Conservation (phyloP, 1,284 basidiomycete genomes). For the Porodaedalea pini region DNA sequence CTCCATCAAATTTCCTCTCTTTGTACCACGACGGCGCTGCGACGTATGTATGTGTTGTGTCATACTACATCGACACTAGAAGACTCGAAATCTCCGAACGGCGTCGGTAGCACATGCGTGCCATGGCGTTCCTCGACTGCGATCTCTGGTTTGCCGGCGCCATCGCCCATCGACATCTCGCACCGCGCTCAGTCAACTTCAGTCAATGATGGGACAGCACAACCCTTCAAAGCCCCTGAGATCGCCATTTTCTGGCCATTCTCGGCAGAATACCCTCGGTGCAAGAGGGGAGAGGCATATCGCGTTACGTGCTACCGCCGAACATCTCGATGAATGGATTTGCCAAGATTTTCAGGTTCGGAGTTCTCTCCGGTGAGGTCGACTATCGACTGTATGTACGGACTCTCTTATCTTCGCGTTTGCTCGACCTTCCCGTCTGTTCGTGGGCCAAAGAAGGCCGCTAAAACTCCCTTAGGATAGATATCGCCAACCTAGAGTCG, state of each 20-base stretch:
- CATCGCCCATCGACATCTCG: background rate
- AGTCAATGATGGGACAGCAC: background rate
- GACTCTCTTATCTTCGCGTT: background rate
- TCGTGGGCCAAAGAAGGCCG: background rate
- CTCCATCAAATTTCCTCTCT: background rate
- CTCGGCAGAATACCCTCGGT: background rate
- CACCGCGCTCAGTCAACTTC: background rate
- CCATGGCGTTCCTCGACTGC: background rate
- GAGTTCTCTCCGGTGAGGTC: background rate
- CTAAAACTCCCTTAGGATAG: background rate
- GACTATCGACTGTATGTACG: background rate
- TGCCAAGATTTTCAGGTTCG: slow-evolving; percentile 1
- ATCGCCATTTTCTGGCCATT: background rate
- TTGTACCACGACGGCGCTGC: slow-evolving; percentile 4
- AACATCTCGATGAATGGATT: slow-evolving; percentile 2
- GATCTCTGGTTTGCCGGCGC: background rate
- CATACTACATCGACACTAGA: background rate
- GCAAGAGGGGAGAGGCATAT: background rate
- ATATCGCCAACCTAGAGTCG: background rate
- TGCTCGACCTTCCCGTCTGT: background rate
- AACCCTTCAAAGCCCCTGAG: background rate
- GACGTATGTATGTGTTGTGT: background rate
- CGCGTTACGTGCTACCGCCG: background rate
- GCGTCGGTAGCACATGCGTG: background rate
- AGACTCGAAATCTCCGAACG: background rate